Evolutionary conservation across 2,329 filamentous ascomycete genomes (phyloP).

Genomic region (Claviceps sp.): DNA sequence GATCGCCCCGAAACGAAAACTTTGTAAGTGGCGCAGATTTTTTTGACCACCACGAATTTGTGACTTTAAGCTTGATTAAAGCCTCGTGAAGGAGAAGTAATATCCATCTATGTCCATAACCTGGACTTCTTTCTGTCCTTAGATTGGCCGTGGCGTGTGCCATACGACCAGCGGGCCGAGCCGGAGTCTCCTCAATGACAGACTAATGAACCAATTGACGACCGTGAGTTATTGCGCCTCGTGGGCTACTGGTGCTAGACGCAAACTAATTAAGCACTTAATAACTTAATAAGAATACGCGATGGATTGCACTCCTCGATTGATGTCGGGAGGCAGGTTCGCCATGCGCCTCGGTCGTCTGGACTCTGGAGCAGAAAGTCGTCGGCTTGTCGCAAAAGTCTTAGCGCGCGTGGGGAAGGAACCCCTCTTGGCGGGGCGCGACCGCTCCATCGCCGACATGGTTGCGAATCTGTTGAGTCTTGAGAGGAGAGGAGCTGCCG

Average conservation of each 20-base stretch:
- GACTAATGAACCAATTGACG: background rate
- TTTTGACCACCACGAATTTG: background rate
- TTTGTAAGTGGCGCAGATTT: background rate
- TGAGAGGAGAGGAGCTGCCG: too few species aligned
- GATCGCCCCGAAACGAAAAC: background rate
- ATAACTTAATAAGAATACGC: too few species aligned
- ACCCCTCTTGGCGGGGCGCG: background rate
- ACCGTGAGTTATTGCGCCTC: background rate
- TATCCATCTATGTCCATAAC: background rate
- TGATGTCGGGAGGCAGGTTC: background rate
- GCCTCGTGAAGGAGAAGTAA: background rate
- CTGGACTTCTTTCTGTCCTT: background rate
- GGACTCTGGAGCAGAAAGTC: background rate
- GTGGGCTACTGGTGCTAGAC: background rate
- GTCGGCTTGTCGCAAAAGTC: background rate
- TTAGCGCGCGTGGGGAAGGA: background rate
- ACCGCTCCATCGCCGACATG: too few species aligned
- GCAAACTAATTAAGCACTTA: too few species aligned
- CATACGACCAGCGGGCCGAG: background rate
- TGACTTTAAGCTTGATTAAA: background rate
- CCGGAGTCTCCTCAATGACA: background rate
- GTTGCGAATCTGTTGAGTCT: too few species aligned
- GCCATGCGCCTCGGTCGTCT: background rate
- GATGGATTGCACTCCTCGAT: background rate
- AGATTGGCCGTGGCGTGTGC: background rate